Percentiles rank a stretch among this genome's conserved stretches.
These are phyloP conservation scores for Paxillus ammoniavirescens DNA, from an alignment of 768 basidiomycete species.

Conservation along the genomic window DNA sequence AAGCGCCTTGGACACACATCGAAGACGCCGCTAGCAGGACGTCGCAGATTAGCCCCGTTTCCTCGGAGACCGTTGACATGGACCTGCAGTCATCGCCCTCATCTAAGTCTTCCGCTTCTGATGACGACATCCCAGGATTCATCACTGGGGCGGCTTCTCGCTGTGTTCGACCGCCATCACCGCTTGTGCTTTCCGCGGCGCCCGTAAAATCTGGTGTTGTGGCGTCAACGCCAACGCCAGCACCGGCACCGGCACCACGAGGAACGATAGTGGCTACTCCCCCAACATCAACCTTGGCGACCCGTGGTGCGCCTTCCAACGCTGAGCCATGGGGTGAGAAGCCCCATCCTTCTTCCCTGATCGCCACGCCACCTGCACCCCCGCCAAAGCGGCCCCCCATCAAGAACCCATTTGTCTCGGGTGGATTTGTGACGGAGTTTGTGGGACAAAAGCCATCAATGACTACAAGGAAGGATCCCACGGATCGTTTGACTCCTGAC, in stretches of 20 bases:
- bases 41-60: conserved; percentile 29
- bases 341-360: conserved; percentile 1
- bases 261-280: conserved; percentile 17
- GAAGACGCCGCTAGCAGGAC: conserved; percentile 29
- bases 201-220: conserved; percentile 6
- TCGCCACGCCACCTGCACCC: background rate
- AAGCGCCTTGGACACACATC: conserved; percentile 14
- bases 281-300: conserved; percentile 14
- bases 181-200: conserved; percentile 22
- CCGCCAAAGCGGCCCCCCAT: conserved; percentile 18
- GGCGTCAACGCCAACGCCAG: conserved; percentile 14
- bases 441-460: conserved; percentile 27
- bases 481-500: conserved; percentile 14
- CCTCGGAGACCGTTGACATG: conserved; percentile 35
- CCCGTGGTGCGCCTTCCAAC: conserved; percentile 6
- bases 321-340: conserved; percentile 12
- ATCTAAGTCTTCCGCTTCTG: conserved; percentile 19
- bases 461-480: conserved; percentile 19
- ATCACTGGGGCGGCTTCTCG: conserved; percentile 31
- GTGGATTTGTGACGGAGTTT: conserved; percentile 49
- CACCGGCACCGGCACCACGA: background rate
- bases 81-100: conserved; percentile 34
- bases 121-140: conserved; percentile 32
- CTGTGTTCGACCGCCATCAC: conserved; percentile 23
- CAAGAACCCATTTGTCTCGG: conserved; percentile 49